Conservation (phyloP, 176 grass and related monocot genomes). For the Eragrostis curvula region DNA sequence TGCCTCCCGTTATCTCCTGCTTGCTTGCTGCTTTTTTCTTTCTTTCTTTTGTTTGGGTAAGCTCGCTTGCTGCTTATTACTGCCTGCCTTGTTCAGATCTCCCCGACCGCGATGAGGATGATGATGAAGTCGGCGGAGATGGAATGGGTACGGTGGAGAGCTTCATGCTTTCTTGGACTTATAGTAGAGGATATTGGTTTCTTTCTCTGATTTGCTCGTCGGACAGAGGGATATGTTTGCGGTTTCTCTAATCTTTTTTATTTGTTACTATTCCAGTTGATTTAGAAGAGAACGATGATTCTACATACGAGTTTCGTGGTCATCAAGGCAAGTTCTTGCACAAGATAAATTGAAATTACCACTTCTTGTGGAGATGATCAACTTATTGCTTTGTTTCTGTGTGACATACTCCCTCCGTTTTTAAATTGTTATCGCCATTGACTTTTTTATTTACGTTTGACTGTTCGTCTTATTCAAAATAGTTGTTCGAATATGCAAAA, state of each 20-base stretch:
- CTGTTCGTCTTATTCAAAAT: too few relatives aligned
- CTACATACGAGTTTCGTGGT: constrained; percentile 50
- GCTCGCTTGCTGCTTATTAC: background rate
- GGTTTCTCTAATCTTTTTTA: background rate
- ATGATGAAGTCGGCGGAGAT: background rate
- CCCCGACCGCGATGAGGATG: constrained; percentile 51
- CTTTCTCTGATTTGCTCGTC: background rate
- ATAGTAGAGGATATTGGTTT: background rate
- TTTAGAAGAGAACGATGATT: constrained; percentile 40
- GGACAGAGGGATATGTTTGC: background rate
- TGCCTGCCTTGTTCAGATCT: constrained; percentile 45
- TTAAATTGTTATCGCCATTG: too few relatives aligned
- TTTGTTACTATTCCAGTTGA: constrained; percentile 19
- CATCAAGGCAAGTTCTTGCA: constrained; percentile 51
- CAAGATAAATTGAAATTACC: background rate
- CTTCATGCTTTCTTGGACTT: background rate
- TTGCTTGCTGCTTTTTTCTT: background rate
- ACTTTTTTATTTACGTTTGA: too few relatives aligned
- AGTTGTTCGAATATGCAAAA: too few relatives aligned
- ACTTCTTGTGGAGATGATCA: background rate
- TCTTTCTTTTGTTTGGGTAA: too few relatives aligned
- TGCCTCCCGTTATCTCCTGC: background rate
- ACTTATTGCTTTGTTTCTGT: background rate
- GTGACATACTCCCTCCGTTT: too few relatives aligned
- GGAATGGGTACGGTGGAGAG: constrained; percentile 45